A percentile compares a stretch with the other conserved stretches of the same genome.
Evolutionary conservation across 2,329 filamentous ascomycete species (phyloP).

Genomic region (Diaporthe eres): DNA sequence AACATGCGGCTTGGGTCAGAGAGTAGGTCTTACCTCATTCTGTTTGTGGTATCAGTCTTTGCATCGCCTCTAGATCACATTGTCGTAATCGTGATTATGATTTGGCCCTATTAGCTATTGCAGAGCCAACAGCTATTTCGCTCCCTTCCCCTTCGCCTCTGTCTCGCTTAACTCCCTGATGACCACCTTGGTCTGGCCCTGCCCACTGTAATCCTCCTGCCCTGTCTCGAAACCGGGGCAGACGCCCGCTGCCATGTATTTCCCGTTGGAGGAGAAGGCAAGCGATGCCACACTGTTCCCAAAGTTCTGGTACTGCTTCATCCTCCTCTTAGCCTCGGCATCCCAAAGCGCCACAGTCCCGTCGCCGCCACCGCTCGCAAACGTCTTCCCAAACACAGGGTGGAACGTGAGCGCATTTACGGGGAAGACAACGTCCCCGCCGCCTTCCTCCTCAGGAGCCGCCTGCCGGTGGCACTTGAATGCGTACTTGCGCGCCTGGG

Average conservation of each 20-base stretch:
- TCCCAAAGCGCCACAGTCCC: constrained; percentile 96
- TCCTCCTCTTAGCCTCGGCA: constrained; percentile 88
- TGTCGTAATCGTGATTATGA: constrained; percentile 13
- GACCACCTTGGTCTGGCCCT: constrained; percentile 82
- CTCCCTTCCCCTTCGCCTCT: constrained; percentile 88
- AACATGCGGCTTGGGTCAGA: background rate
- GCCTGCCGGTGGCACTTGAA: constrained; percentile 98
- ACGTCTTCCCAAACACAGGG: constrained; percentile 80
- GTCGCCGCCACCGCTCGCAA: constrained; percentile 91
- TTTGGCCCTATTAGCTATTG: constrained; percentile 19
- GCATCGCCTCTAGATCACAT: background rate
- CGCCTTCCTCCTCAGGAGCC: constrained; percentile 70
- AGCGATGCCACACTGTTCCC: constrained; percentile 83
- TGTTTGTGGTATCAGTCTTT: constrained; percentile 4
- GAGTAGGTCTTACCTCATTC: constrained; percentile 34
- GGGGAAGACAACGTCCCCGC: constrained; percentile 87
- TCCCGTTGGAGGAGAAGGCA: constrained; percentile 83
- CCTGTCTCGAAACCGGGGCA: constrained; percentile 92
- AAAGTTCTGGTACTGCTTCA: constrained; percentile 90
- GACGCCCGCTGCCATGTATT: constrained; percentile 82
- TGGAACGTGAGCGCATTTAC: constrained; percentile 94
- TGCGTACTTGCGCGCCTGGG: constrained; percentile 93
- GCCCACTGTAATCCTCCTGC: constrained; percentile 81
- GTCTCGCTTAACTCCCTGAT: constrained; percentile 88
- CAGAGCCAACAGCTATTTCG: constrained; percentile 65